Evolutionary conservation across 2,329 filamentous ascomycete species (phyloP), one percentile per base, ranked within the genome.

Genomic region (Pseudogymnoascus sp.): DNA sequence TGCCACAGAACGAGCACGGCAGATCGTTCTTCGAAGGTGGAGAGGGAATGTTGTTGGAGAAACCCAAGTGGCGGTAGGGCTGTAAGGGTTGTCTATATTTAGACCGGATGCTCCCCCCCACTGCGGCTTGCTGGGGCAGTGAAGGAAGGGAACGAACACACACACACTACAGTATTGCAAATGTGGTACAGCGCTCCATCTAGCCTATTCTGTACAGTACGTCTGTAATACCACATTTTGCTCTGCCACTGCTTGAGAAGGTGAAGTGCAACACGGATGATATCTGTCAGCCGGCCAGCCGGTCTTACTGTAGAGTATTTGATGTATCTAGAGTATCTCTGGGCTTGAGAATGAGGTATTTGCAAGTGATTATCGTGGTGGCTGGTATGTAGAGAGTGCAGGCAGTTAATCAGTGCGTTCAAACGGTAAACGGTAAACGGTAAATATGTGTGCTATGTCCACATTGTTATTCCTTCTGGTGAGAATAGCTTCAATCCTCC

Each of bases 41-140:
- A 55, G 48, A 55, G 48, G 35, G 29, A 33, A 29, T 18, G 10
- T 55, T 31, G 48, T 55, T 27, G 29, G 48, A 9, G 29, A 29
- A 33, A 55, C 48, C n/a, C 48, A 55, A 35, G 29, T 55, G 48
- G 48, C 48, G 29, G 21, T 55, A 35, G 48, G 48, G 48, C 48
- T 55, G 48, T 9, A 13, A 15, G 10, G 12, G 4, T 10, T 12
- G 29, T 55, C 48, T 55, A 55, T 55, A 55, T 55, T 55, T 55
- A 55, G 48, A 55, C 13, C n/a, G n/a, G 48, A 27, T 55, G 15
- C 29, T 29, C 27, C 27, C 27, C 48, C 48, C 27, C 48, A 29
- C 48, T n/a, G n/a, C 31, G 48, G 48, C 48, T 55, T n/a, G 33
- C 27, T 31, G 48, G 4, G 45, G 48, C 48, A 55, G 29, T 55